Base-by-base conservation (phyloP, 768 basidiomycete species). In the Phanerodontia chrysosporium region DNA sequence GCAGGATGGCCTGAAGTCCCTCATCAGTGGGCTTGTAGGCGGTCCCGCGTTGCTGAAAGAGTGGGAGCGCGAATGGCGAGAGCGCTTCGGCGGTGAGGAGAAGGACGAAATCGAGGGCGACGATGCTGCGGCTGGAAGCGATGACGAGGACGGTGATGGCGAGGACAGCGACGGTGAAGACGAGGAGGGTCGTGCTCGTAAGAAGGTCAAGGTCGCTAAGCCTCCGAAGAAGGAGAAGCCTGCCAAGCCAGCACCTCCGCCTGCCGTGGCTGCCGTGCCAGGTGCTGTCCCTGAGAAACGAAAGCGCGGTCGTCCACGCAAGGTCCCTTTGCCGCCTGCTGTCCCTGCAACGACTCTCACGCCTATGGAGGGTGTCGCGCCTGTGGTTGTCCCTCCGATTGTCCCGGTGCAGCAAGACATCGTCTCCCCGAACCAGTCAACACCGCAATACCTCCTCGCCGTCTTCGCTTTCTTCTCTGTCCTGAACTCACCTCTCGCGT, bases 391-490 rank as follows among this genome's bases (percentile, higher is more conserved):
- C 29, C 55, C 65, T 4, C 48, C 57, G n/a, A 36, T 57, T n/a
- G 16, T 63, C n/a, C 55, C 58, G n/a, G 24, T 62, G 62, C 58
- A 64, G 46, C 54, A 61, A 22, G 49, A 56, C n/a, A 44, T 9
- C 62, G 57, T 58, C 57, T 46, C 65, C 62, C 39, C 58, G 61
- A 51, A 27, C 22, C 62, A 63, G 25, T 58, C 65, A 1, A 48
- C 74, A 2, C 77, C 71, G 45, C 90, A 91, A 61, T 92, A 89
- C 70, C 84, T 93, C 53, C 83, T 94, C 49, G 90, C 89, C 27
- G 84, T 84, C 27, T 93, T 93, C 65, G 89, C 89, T 0, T 77
- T 93, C 55, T 91, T 94, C 74, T 92, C 89, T 0, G 89, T 93
- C 74, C 90, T 92, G 77, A 91, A 89, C 65, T 88, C 86, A 0